Evolutionary conservation across 768 basidiomycete species (phyloP).

Genomic region (Mycena latifolia): DNA sequence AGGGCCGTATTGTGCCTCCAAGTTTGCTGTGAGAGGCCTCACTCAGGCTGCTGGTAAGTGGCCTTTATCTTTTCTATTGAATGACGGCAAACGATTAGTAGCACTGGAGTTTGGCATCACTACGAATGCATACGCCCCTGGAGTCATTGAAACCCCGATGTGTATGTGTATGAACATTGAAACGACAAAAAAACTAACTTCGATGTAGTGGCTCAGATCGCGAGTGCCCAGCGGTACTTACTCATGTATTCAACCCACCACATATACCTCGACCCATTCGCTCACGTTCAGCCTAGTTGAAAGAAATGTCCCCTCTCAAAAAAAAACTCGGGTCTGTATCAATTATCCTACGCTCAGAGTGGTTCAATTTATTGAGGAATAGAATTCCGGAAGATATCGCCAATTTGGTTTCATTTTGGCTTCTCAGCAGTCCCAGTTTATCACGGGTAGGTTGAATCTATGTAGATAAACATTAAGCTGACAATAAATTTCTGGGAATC

Average conservation of each 20-base stretch:
- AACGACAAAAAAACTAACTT: no score
- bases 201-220: no score
- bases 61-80: no score
- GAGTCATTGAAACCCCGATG: slow-evolving; percentile 33
- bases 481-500: neutral
- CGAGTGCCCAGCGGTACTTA: no score
- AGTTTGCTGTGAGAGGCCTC: slow-evolving; percentile 58
- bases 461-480: neutral
- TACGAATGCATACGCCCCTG: slow-evolving; percentile 45
- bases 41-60: slow-evolving; percentile 51
- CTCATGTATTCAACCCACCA: no score
- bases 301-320: slow-evolving; percentile 2
- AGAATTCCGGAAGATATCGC: slow-evolving; percentile 8
- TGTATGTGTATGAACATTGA: slow-evolving; percentile 5
- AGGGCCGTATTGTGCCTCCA: slow-evolving; percentile 50
- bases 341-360: no score
- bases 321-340: neutral
- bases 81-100: no score
- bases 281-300: neutral
- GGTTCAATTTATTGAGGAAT: no score
- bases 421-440: slow-evolving; percentile 16
- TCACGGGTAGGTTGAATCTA: slow-evolving; percentile 7
- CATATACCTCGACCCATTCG: no score
- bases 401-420: slow-evolving; percentile 11
- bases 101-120: slow-evolving; percentile 48